Conservation (phyloP, 345 rosid species). For the Eucalyptus marginata region DNA sequence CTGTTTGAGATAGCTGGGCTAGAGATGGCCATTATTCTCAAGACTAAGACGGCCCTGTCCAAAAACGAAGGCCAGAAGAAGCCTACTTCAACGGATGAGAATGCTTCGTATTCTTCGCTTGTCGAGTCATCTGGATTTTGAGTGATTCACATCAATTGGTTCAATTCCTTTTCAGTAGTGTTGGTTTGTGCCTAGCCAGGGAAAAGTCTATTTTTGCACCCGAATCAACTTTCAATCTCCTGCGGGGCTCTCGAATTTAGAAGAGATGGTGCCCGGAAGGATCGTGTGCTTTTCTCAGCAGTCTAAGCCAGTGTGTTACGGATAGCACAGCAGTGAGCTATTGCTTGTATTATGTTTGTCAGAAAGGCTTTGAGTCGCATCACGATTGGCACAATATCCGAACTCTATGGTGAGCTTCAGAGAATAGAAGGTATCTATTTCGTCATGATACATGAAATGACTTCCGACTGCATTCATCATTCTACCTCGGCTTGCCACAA, state of each 20-base stretch:
- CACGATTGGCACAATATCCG: not conserved
- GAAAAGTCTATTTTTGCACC: not conserved
- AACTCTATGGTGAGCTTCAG: not conserved
- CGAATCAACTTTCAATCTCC: not conserved
- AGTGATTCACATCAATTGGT: not conserved
- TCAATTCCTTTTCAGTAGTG: not conserved
- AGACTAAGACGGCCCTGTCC: conserved; percentile 4
- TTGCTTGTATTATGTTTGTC: not conserved
- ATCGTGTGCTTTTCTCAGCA: not conserved
- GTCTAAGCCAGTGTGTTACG: not conserved
- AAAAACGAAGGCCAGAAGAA: conserved; percentile 2
- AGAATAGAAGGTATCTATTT: not conserved
- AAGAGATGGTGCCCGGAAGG: not conserved
- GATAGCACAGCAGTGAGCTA: not conserved
- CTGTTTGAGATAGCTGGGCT: conserved; percentile 52
- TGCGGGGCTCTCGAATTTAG: not conserved
- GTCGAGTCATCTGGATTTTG: conserved; percentile 82
- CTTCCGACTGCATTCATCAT: not conserved
- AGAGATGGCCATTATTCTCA: conserved; percentile 11
- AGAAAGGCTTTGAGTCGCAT: not conserved
- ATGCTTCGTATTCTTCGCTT: conserved; percentile 75
- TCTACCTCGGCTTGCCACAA: not conserved
- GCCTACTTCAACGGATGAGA: conserved; percentile 39
- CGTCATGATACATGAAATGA: not conserved
- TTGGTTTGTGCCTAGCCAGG: not conserved